Evolutionary conservation across 345 rosid genomes (phyloP), one percentile per base, ranked within the genome.

Genomic region (Gossypium mustelinum): DNA sequence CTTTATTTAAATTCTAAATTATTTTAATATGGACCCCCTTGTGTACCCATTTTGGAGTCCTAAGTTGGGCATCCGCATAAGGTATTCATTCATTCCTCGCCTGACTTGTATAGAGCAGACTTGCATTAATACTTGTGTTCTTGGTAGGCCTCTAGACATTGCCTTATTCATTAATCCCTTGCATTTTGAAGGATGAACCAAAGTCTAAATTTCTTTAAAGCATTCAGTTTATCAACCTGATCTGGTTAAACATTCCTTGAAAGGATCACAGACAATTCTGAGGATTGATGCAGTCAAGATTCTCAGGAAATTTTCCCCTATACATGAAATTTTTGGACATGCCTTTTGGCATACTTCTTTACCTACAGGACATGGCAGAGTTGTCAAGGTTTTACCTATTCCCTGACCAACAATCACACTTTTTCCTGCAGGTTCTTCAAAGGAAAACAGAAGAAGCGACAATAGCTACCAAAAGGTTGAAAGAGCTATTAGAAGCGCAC

Each of bases 381-480:
- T 45, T 73, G 55, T 73, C 65, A 14, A 60, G 68, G 57, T 44
- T 60, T 73, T 47, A 43, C 6, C 22, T 14, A 13, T 24, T 25
- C 22, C 1, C 7, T 4, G 11, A 57, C 43, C 59, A 65, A 34
- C 71, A 3, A 59, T 62, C 27, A 16, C 52, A 1, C 58, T 78
- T 52, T 72, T 25, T 39, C 51, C 27, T 79, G 58, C 84, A 92
- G 97, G 94, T 92, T 85, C 94, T 92, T 61, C 97, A 92, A 60
- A 86, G 97, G 69, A 92, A 92, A 86, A 92, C 94, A 71, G 97
- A 89, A 79, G 97, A 89, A 76, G 97, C 94, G 75, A 85, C 94
- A 80, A 81, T 86, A 83, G 94, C 93, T 73, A 88, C 90, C 72
- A 92, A 87, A 78, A 90, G 93, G 88, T 83, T 92, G 68, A 92